Evolutionary conservation across 345 rosid genomes (phyloP), one percentile per base, ranked within the genome.

Genomic region (Acer negundo): DNA sequence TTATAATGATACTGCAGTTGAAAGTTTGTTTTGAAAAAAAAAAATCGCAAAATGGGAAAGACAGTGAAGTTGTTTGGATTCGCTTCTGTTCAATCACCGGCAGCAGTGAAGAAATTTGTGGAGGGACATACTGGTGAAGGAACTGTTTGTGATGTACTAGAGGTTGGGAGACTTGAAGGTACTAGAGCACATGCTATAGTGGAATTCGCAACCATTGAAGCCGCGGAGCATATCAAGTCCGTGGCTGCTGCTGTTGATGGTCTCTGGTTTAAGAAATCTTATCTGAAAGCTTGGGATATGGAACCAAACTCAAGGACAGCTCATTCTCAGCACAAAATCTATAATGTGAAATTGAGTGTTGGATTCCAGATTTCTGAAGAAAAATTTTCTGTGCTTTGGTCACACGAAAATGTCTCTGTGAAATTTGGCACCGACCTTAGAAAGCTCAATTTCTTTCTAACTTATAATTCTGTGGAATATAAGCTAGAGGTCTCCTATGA

Each of bases 401-500:
- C 19, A 23, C 35, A 53, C 61, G 28, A 10, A 23, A 51, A 82
- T 76, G 88, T 86, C 51, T 62, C 61, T 4, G 74, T 83, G 56
- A 78, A 74, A 6, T 80, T 88, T 38, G 84, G 83, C n/a, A 35
- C 44, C 17, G 78, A 75, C 51, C 42, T 67, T 78, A 86, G 85
- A 66, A 82, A 22, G 59, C 53, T 84, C 26, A 20, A 69, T 69
- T 84, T 88, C 63, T 58, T 62, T 20, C 38, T 86, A 13, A 70
- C 79, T 42, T 62, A 81, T 75, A 2, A 0, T 42, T 11, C 17
- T 4, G 58, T 19, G 11, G 77, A 79, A 7, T 84, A 86, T 76
- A 86, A 81, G 86, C 88, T 88, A 17, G 85, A 78, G 73, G 81
- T 86, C 22, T 75, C 80, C 12, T 80, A 82, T 46, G 91, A 88